Evolutionary conservation across 805 yeast genomes (phyloP).

Genomic region (Monosporozyma yasuniensis): DNA sequence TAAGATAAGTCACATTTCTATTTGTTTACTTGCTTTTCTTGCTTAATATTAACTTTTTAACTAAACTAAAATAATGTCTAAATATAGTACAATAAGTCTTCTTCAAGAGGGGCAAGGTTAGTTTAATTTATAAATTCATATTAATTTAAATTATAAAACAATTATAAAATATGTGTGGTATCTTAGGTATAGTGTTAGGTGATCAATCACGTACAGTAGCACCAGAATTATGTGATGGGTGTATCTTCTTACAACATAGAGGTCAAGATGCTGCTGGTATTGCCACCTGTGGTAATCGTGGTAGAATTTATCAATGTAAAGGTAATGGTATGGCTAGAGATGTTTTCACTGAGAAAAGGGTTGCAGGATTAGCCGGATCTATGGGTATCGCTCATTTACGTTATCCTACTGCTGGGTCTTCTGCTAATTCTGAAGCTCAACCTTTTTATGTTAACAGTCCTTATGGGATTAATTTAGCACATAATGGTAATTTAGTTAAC

Average conservation of each 20-base stretch:
- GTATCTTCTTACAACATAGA: conserved; percentile 87
- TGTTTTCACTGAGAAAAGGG: conserved; percentile 79
- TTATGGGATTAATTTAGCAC: conserved; percentile 82
- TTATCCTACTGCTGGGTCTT: conserved; percentile 95
- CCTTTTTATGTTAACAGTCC: conserved; percentile 98
- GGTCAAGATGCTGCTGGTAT: conserved; percentile 99
- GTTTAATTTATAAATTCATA: neutral
- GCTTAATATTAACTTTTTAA: neutral
- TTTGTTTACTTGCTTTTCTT: neutral
- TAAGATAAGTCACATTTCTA: neutral
- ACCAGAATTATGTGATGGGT: conserved; percentile 85
- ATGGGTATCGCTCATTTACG: conserved; percentile 94
- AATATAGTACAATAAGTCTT: neutral
- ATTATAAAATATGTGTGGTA: conserved; percentile 71
- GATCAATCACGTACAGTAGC: conserved; percentile 68
- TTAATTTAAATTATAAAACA: neutral
- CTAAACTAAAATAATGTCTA: neutral
- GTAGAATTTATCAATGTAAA: conserved; percentile 92
- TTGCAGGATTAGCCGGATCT: conserved; percentile 74
- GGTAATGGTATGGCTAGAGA: conserved; percentile 99
- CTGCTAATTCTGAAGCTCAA: conserved; percentile 95
- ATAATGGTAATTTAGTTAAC: conserved; percentile 92
- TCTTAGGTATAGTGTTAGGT: conserved; percentile 77
- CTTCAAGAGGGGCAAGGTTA: neutral
- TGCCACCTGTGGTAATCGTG: conserved; percentile 88